Percentiles rank a stretch among this genome's conserved stretches.
Evolutionary conservation across 305 asterid genomes (phyloP).

Genomic region (Fraxinus angustifolia): DNA sequence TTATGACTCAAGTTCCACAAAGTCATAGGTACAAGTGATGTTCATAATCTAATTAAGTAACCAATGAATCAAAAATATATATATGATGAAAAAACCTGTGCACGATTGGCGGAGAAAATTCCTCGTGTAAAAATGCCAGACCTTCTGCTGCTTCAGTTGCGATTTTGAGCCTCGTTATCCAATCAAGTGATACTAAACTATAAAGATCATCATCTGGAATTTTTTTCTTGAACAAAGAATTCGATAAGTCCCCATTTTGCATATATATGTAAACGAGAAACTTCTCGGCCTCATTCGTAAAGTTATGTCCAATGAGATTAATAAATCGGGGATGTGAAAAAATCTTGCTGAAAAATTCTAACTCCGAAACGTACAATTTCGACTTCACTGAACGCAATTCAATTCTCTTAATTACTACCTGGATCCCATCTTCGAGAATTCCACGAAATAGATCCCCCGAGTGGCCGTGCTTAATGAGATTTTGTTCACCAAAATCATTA

Average conservation of each 20-base stretch:
- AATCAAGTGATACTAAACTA: neutral
- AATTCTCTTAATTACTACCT: neutral
- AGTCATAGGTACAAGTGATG: neutral
- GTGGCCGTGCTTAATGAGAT: conserved; percentile 5
- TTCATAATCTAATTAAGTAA: neutral
- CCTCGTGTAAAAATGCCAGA: neutral
- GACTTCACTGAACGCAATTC: neutral
- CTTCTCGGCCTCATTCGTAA: neutral
- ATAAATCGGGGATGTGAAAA: neutral
- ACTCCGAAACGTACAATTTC: neutral
- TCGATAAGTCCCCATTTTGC: conserved; percentile 2
- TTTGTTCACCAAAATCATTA: neutral
- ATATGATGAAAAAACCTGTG: neutral
- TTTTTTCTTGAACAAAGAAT: neutral
- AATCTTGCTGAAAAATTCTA: neutral
- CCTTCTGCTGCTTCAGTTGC: conserved; percentile 6
- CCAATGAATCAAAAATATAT: neutral
- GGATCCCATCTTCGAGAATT: neutral
- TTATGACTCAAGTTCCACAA: neutral
- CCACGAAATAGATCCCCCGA: neutral
- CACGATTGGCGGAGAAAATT: neutral
- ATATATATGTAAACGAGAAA: neutral
- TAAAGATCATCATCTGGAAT: neutral
- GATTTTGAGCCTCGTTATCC: conserved; percentile 3
- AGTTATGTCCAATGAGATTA: neutral